Conservation (phyloP, 305 asterid genomes). For the Solanum chacoense region DNA sequence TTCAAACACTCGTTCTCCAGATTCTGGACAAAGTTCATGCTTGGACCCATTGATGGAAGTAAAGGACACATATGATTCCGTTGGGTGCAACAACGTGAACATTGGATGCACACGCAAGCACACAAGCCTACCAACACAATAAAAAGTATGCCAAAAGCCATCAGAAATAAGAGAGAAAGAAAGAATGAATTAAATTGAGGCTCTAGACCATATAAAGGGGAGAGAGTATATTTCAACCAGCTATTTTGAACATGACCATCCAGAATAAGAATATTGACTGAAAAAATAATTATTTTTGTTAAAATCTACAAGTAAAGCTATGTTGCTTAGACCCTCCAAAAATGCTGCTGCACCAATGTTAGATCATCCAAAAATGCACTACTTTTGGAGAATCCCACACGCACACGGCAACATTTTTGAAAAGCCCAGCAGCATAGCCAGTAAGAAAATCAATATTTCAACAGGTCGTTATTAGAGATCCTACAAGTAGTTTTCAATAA, state of each 20-base stretch:
- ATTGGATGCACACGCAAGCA: conserved; percentile 91
- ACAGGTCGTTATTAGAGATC: neutral
- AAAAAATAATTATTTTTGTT: neutral
- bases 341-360: neutral
- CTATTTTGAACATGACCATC: neutral
- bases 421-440: neutral
- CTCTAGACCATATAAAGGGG: neutral
- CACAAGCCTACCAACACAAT: conserved; percentile 49
- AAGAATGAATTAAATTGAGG: neutral
- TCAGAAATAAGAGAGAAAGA: neutral
- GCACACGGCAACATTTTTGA: neutral
- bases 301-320: neutral
- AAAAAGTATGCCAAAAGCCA: neutral
- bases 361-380: neutral
- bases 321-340: neutral
- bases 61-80: conserved; percentile 62
- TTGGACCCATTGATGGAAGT: conserved; percentile 68
- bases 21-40: conserved; percentile 70
- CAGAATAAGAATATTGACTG: neutral
- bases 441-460: neutral
- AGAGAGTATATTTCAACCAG: neutral
- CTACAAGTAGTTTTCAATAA: neutral
- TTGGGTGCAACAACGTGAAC: conserved; percentile 63
- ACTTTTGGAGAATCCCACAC: neutral
- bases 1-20: conserved; percentile 49